These are phyloP conservation scores for Jamesozyma rosinii DNA, from an alignment of 805 yeast species.

Conservation along the genomic window DNA sequence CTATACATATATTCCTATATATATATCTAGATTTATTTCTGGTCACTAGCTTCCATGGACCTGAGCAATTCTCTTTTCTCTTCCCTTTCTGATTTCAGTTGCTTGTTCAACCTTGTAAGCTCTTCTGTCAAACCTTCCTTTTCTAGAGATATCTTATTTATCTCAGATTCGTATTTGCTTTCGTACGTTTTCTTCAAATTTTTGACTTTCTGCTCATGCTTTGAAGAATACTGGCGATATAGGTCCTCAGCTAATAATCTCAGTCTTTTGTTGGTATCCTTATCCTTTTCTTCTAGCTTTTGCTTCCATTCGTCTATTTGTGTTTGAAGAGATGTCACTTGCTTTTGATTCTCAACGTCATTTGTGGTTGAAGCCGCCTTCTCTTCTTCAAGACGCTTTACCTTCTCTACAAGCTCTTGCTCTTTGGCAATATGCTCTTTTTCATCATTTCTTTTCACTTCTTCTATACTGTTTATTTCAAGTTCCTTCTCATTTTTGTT, in stretches of 20 bases:
- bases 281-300: slow-evolving; percentile 35
- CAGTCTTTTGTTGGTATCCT: slow-evolving; percentile 44
- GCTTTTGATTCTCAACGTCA: slow-evolving; percentile 8
- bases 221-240: slow-evolving; percentile 64
- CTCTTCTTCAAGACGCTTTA: not conserved
- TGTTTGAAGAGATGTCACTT: slow-evolving; percentile 12
- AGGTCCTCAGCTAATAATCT: slow-evolving; percentile 60
- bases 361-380: slow-evolving; percentile 8
- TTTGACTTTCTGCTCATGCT: slow-evolving; percentile 64
- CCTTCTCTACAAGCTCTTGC: not conserved
- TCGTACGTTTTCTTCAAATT: slow-evolving; percentile 53
- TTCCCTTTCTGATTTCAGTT: slow-evolving; percentile 41
- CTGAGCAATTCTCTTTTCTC: slow-evolving; percentile 51
- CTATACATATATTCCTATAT: no score
- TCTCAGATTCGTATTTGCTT: slow-evolving; percentile 40
- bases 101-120: slow-evolving; percentile 42
- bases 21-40: not conserved
- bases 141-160: slow-evolving; percentile 35
- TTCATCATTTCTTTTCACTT: slow-evolving; percentile 16
- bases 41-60: slow-evolving; percentile 35
- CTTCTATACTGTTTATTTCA: slow-evolving; percentile 15
- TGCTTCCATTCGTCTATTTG: slow-evolving; percentile 26
- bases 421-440: not conserved
- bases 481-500: not conserved
- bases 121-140: slow-evolving; percentile 42